Percentiles rank a stretch among this genome's conserved stretches.
Evolutionary conservation across 2,329 filamentous ascomycete genomes (phyloP).

Genomic region (Trichoderma citrinoviride): DNA sequence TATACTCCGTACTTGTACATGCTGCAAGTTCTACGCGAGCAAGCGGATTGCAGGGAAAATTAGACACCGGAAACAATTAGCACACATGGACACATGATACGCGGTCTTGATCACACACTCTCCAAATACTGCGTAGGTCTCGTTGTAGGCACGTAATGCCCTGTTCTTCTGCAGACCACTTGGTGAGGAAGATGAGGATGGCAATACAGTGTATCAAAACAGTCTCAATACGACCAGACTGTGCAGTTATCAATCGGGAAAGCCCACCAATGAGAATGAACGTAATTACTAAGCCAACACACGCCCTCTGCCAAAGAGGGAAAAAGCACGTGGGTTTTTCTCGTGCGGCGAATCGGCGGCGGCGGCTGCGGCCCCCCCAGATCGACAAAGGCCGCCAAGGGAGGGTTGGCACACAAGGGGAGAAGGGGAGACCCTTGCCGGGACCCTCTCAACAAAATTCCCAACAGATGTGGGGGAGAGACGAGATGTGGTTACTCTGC

Average conservation of each 20-base stretch:
- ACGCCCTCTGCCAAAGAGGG: not conserved
- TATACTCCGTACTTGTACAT: not conserved
- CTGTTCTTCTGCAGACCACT: too few relatives aligned
- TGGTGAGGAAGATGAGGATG: not conserved
- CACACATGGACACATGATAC: too few relatives aligned
- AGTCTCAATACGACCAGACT: not conserved
- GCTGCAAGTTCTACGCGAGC: not conserved
- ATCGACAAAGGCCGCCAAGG: slow-evolving; percentile 3
- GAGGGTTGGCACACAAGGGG: not conserved
- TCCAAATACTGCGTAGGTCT: too few relatives aligned
- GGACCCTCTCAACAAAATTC: slow-evolving; percentile 17
- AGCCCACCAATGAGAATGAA: not conserved
- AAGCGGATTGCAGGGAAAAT: not conserved
- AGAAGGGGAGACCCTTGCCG: not conserved
- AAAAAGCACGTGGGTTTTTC: slow-evolving; percentile 11
- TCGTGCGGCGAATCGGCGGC: slow-evolving; percentile 10
- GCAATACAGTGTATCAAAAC: not conserved
- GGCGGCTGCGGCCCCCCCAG: slow-evolving; percentile 9
- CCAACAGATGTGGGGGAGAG: slow-evolving; percentile 21
- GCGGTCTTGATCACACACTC: too few relatives aligned
- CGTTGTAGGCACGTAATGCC: too few relatives aligned
- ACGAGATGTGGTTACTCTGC: not conserved
- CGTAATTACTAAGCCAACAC: not conserved
- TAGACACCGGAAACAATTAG: not conserved
- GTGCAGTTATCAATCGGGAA: not conserved